Conservation (phyloP, 139 green algal genomes). For the Klebsormidium nitens region DNA sequence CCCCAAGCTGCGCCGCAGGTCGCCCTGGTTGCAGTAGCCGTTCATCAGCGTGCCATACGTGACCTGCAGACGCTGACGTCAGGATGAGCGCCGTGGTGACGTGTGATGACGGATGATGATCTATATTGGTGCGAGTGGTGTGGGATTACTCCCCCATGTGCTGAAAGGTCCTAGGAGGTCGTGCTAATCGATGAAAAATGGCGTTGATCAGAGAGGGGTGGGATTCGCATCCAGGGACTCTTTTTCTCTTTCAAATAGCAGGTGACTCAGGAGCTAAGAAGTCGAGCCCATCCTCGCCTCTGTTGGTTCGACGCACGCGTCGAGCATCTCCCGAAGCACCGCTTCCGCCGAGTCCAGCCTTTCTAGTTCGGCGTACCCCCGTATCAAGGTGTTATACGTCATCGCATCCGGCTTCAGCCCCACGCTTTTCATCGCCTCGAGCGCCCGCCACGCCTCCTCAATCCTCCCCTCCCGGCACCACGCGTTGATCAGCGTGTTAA, state of each 20-base stretch:
- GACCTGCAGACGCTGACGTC: background rate
- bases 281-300: too few relatives aligned
- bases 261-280: too few relatives aligned
- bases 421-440: slow-evolving; percentile 17
- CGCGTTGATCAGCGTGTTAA: slow-evolving; percentile 28
- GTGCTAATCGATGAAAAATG: background rate
- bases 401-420: slow-evolving; percentile 20
- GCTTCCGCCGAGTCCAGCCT: slow-evolving; percentile 3
- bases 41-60: slow-evolving; percentile 17
- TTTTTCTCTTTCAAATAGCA: too few relatives aligned
- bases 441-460: slow-evolving; percentile 7
- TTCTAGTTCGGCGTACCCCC: slow-evolving; percentile 7
- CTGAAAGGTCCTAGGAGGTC: background rate
- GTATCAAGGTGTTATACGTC: slow-evolving; percentile 32
- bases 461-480: slow-evolving; percentile 17
- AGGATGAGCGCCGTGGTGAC: background rate
- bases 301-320: slow-evolving; percentile 5
- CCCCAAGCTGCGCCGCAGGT: background rate
- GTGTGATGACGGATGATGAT: background rate
- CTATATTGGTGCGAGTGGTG: background rate
- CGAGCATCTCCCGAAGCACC: slow-evolving; percentile 22
- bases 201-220: too few relatives aligned
- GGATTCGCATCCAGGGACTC: too few relatives aligned
- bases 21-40: slow-evolving; percentile 10
- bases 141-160: too few relatives aligned